Evolutionary conservation across 1,284 basidiomycete genomes (phyloP).

Genomic region (Somion occarium): DNA sequence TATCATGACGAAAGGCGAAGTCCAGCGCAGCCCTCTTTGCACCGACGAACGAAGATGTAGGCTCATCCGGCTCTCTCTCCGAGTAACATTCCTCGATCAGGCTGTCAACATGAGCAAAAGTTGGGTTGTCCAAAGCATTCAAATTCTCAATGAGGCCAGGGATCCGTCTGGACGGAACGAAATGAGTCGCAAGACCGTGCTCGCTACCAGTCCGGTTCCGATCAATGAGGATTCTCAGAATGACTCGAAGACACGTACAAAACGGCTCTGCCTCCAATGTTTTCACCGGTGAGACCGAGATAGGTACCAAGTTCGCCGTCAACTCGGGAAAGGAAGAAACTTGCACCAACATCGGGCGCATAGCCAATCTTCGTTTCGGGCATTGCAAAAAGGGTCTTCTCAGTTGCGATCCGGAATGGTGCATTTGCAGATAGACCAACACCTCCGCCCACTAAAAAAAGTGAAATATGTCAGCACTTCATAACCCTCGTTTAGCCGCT

Average conservation of each 20-base stretch:
- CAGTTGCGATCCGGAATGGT: conserved; percentile 90
- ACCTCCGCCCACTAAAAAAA: conserved; percentile 89
- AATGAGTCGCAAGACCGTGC: conserved; percentile 90
- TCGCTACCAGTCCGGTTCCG: conserved; percentile 46
- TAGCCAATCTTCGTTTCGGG: conserved; percentile 94
- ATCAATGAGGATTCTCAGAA: conserved; percentile 6
- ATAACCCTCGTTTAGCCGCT: background rate
- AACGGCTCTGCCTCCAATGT: conserved; percentile 70
- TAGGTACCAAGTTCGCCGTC: conserved; percentile 94
- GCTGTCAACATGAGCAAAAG: conserved; percentile 43
- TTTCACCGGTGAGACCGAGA: conserved; percentile 84
- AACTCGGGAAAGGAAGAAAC: conserved; percentile 83
- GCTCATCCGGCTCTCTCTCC: conserved; percentile 57
- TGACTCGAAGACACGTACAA: conserved; percentile 54
- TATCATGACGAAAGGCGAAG: conserved; percentile 64
- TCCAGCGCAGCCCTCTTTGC: conserved; percentile 74
- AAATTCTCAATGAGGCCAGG: conserved; percentile 63
- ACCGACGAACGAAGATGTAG: conserved; percentile 53
- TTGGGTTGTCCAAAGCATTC: conserved; percentile 51
- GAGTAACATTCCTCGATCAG: conserved; percentile 67
- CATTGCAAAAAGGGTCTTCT: conserved; percentile 94
- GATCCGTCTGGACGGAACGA: conserved; percentile 71
- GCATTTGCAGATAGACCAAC: conserved; percentile 89
- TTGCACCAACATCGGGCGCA: conserved; percentile 90
- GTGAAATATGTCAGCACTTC: conserved; percentile 11